These are phyloP conservation scores for Geranium incanum DNA, from an alignment of 441 rosid genomes.

Conservation along the genomic window DNA sequence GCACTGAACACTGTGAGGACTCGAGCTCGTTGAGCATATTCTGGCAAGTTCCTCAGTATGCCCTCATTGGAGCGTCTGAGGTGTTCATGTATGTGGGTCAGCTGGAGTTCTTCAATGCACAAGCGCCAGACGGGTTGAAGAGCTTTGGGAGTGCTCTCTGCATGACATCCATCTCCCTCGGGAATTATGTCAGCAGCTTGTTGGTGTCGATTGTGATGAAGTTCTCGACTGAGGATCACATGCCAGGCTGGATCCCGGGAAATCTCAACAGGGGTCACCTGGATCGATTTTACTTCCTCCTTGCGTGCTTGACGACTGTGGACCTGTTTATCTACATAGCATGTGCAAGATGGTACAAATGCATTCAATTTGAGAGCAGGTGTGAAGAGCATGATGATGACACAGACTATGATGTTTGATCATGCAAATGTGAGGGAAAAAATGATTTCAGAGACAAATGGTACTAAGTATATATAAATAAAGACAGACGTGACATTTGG, in stretches of 20 bases:
- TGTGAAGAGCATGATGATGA: slow-evolving; percentile 18
- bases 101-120: slow-evolving; percentile 93
- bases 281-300: slow-evolving; percentile 85
- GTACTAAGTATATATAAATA: slow-evolving; percentile 20
- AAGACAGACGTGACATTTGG: slow-evolving; percentile 22
- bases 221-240: slow-evolving; percentile 69
- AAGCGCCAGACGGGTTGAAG: slow-evolving; percentile 86
- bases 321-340: slow-evolving; percentile 59
- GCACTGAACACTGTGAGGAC: slow-evolving; percentile 57
- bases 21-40: slow-evolving; percentile 92
- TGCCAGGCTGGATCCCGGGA: slow-evolving; percentile 96
- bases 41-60: slow-evolving; percentile 96
- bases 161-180: slow-evolving; percentile 93
- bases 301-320: slow-evolving; percentile 60
- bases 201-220: slow-evolving; percentile 82
- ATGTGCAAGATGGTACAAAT: slow-evolving; percentile 85
- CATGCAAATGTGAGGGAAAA: slow-evolving; percentile 7
- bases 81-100: slow-evolving; percentile 99
- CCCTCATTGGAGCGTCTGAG: slow-evolving; percentile 88
- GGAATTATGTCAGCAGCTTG: slow-evolving; percentile 92
- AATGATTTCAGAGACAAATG: background rate
- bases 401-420: slow-evolving; percentile 26
- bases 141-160: slow-evolving; percentile 97
- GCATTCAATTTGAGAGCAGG: slow-evolving; percentile 61
- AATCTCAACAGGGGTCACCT: slow-evolving; percentile 92